Percentiles rank a stretch among this genome's conserved stretches.
Evolutionary conservation across 164 flowering plant genomes (phyloP).

Genomic region (Magnolia officinalis): DNA sequence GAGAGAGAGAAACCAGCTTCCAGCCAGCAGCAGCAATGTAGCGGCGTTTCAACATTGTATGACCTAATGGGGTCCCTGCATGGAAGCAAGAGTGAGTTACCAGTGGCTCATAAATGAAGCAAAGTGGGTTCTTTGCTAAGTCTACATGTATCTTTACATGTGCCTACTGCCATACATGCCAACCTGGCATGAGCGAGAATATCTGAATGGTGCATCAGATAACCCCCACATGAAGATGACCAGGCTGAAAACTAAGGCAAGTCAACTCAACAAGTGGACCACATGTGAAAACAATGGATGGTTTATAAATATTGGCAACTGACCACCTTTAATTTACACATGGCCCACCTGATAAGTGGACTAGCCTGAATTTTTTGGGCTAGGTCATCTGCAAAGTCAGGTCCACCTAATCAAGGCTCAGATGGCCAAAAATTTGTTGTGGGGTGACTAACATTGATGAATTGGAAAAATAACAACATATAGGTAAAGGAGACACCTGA

Average conservation of each 20-base stretch:
- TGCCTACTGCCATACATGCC: too few relatives aligned
- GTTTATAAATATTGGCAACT: too few relatives aligned
- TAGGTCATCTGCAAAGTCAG: background rate
- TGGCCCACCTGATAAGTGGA: background rate
- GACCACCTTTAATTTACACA: background rate
- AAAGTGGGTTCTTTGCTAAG: background rate
- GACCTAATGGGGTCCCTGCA: constrained; percentile 87
- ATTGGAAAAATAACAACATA: background rate
- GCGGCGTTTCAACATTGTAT: constrained; percentile 83
- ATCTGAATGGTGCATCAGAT: background rate
- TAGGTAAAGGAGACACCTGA: constrained; percentile 37
- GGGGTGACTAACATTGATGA: background rate
- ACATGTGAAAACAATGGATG: too few relatives aligned
- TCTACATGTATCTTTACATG: background rate
- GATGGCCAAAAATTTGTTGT: background rate
- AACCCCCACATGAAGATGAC: background rate
- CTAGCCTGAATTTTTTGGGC: background rate
- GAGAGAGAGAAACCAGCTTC: constrained; percentile 66
- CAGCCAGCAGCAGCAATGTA: constrained; percentile 83
- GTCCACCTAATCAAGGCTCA: background rate
- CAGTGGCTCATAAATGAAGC: background rate
- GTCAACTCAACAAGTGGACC: too few relatives aligned
- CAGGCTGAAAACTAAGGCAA: background rate
- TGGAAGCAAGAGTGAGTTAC: constrained; percentile 3
- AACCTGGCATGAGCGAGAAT: too few relatives aligned